Evolutionary conservation across 768 basidiomycete species (phyloP), one percentile per base, ranked within the genome.

Genomic region (Mycena epipterygia): DNA sequence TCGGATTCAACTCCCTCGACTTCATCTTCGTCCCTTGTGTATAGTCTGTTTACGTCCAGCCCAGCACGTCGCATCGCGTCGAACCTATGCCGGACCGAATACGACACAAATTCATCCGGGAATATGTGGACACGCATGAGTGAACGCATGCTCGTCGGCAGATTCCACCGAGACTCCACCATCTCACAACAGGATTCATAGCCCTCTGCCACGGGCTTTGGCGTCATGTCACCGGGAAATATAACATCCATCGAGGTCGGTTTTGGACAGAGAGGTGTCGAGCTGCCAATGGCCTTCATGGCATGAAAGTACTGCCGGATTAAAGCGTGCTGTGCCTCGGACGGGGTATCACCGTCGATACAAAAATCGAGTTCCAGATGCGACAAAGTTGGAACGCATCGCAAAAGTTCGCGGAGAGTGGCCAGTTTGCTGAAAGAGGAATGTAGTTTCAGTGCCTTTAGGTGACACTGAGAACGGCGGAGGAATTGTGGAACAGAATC

Each of bases 111-210:
- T 32, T 3, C 25, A n/a, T n/a, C 37, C 35, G 27, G 56, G 21
- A 23, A n/a, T 23, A 57, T 39, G 56, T n/a, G 17, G 5, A 57
- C 37, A n/a, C 37, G 37, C 17, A 33, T 42, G 37, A 57, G 56
- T 16, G 39, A 57, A 57, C 37, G 19, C 55, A 56, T 39, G 56
- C 56, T 57, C 41, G 56, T 42, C 23, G 35, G 55, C 35, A 39
- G 35, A 57, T 57, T 57, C 56, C 56, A 57, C 56, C 56, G 56
- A 57, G 56, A 57, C 56, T 57, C 56, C 56, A 57, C 39, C 56
- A 57, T 57, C 29, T 57, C 56, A 42, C 35, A 11, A n/a, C n/a
- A n/a, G n/a, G n/a, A n/a, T n/a, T n/a, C n/a, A 7, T 41, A 12
- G 1, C 39, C 37, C 56, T 2, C 56, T 57, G 11, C 11, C 37